Percentiles rank a stretch among this genome's conserved stretches.
Evolutionary conservation across 177 flowering plant genomes (phyloP).

Genomic region (Vitis hybrid): DNA sequence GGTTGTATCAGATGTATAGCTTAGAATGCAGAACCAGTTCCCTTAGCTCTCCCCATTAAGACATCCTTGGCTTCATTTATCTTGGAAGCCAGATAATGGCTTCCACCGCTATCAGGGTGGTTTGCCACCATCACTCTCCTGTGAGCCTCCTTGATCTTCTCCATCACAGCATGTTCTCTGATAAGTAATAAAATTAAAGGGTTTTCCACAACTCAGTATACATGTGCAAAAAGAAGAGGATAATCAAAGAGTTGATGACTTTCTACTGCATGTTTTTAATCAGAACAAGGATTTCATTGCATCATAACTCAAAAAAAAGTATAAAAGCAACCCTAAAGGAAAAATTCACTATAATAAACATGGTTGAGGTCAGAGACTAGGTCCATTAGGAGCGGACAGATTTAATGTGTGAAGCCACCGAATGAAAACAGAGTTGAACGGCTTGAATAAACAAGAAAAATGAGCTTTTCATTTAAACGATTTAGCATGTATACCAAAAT

Average conservation of each 20-base stretch:
- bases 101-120: constrained; percentile 32
- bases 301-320: neutral
- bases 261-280: neutral
- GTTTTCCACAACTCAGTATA: no score
- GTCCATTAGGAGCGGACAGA: no score
- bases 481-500: no score
- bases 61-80: constrained; percentile 34
- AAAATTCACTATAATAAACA: no score
- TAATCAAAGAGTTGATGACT: no score
- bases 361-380: no score
- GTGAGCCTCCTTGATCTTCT: constrained; percentile 37
- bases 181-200: neutral
- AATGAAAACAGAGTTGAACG: no score
- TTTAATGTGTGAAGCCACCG: no score
- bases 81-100: constrained; percentile 33
- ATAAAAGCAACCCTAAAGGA: neutral
- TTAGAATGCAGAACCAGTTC: constrained; percentile 20
- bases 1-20: no score
- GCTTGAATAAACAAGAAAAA: no score
- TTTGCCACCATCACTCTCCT: constrained; percentile 38
- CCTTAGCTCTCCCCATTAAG: constrained; percentile 13
- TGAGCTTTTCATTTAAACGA: no score
- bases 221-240: no score
- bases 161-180: constrained; percentile 21
- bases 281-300: neutral